A percentile compares a stretch with the other conserved stretches of the same genome.
Evolutionary conservation across 2,329 filamentous ascomycete species (phyloP).

Genomic region (Fusarium sarcochroum): DNA sequence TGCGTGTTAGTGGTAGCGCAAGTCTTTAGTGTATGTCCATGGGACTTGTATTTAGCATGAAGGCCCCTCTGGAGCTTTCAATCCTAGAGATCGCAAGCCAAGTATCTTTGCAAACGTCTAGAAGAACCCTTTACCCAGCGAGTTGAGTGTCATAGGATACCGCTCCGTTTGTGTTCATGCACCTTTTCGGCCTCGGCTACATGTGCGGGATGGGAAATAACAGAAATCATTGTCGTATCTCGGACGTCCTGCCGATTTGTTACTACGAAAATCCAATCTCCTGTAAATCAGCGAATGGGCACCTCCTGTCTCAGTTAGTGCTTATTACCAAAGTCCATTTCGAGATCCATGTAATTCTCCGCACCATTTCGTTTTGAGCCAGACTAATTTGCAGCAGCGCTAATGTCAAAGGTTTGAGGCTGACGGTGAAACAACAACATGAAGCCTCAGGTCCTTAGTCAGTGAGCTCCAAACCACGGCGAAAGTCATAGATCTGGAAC

Average conservation of each 20-base stretch:
- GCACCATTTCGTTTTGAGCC: constrained; percentile 35
- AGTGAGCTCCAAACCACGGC: constrained; percentile 12
- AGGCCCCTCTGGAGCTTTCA: too few relatives aligned
- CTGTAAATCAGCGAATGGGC: constrained; percentile 2
- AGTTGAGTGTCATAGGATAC: not conserved
- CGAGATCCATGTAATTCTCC: constrained; percentile 53
- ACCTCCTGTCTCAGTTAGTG: constrained; percentile 22
- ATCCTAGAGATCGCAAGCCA: too few relatives aligned
- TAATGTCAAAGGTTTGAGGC: constrained; percentile 22
- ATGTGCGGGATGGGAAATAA: constrained; percentile 3
- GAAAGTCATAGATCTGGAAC: not conserved
- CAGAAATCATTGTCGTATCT: constrained; percentile 19
- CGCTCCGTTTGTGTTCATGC: not conserved
- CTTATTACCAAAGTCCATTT: constrained; percentile 20
- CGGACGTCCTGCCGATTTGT: constrained; percentile 16
- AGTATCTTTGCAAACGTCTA: too few relatives aligned
- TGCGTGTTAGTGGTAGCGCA: too few relatives aligned
- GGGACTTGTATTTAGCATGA: too few relatives aligned
- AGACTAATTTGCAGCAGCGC: constrained; percentile 15
- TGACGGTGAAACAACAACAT: constrained; percentile 33
- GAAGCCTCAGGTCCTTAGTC: constrained; percentile 11
- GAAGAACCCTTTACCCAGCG: not conserved
- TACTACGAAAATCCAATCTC: constrained; percentile 17
- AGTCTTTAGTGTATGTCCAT: too few relatives aligned
- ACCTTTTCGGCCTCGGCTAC: constrained; percentile 1